Base-by-base conservation (phyloP, 805 yeast genomes). In the Debaryomyces castellii region DNA sequence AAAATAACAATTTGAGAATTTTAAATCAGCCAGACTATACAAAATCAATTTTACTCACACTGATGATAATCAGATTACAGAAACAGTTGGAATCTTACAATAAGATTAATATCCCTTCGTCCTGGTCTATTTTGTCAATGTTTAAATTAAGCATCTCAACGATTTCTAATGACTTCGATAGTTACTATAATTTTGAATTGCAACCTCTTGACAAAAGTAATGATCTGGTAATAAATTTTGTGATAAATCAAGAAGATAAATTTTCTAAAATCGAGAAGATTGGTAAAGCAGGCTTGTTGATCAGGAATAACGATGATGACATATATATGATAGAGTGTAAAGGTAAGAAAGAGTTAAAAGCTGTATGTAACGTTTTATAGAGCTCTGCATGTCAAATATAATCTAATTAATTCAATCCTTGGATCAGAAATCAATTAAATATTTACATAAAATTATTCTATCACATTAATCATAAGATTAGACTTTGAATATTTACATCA, bases 51-150 rank as follows among this genome's bases (percentile, higher is more conserved):
- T 46, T 64, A 11, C 55, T 70, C 27, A 60, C 61, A 32, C 50
- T 60, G 16, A 63, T 67, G 64, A 65, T 68, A 4, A 57, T 72
- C 17, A 59, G 74, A 40, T 58, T 72, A 21, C 77, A 72, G 47
- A 60, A 59, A 45, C 72, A 69, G 41, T 43, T 64, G 42, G 70
- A 63, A 37, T 45, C 61, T 1, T 57, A 59, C 41, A 60, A 55
- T 3, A 53, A 55, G 20, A 56, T 69, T 24, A 58, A 60, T 39
- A 59, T 55, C 43, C 67, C 71, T n/a, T 69, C 75, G 3, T 65
- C 76, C 1, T 72, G 77, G 77, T 60, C 69, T 35, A 65, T 72
- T 8, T 51, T 72, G 18, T 62, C 74, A 1, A 72, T 72, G 77
- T 71, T 55, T 48, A 46, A 62, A 12, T 57, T 71, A 44, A 57